These are phyloP conservation scores for Debaryomyces coudertii DNA, from an alignment of 1,139 yeast genomes.

Conservation along the genomic window DNA sequence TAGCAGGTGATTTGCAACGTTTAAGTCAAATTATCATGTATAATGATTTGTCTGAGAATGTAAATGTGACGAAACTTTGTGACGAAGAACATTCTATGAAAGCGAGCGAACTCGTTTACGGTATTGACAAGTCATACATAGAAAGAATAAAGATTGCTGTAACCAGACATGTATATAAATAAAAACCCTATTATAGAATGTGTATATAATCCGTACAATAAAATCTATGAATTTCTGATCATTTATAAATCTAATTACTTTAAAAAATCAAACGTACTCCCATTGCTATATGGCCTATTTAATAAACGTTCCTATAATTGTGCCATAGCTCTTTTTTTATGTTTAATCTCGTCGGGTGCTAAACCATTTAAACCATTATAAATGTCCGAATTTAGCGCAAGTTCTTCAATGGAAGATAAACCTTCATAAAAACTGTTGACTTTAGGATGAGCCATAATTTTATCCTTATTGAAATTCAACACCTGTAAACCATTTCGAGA, in stretches of 20 bases:
- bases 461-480: conserved; percentile 60
- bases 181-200: not conserved
- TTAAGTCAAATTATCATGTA: conserved; percentile 21
- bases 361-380: not conserved
- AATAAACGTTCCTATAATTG: not conserved
- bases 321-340: not conserved
- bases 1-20: conserved; percentile 15
- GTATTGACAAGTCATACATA: conserved; percentile 2
- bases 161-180: conserved; percentile 8
- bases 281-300: too few relatives aligned
- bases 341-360: not conserved
- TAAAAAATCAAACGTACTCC: too few relatives aligned
- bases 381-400: not conserved
- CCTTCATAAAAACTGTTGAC: conserved; percentile 63
- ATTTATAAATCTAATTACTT: too few relatives aligned
- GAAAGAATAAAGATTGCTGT: not conserved
- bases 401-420: conserved; percentile 28
- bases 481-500: conserved; percentile 80
- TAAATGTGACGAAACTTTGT: conserved; percentile 1
- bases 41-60: conserved; percentile 14
- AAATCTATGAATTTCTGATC: not conserved
- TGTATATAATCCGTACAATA: conserved; percentile 2
- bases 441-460: conserved; percentile 62
- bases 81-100: not conserved
- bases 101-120: not conserved